Evolutionary conservation across 73 alveolate species (phyloP).

Genomic region (Loxodes magnus): DNA sequence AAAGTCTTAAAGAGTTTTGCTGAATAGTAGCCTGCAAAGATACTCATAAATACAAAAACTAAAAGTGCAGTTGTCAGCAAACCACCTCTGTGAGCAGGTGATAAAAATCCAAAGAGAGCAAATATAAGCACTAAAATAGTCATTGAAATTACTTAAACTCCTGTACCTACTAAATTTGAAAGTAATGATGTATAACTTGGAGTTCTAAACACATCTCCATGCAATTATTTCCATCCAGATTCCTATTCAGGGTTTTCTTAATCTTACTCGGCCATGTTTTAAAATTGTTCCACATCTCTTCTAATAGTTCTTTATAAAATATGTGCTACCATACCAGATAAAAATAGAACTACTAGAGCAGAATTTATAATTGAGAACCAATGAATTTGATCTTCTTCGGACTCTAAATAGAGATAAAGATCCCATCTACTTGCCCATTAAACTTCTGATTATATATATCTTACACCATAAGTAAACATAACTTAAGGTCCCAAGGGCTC

Average conservation of each 20-base stretch:
- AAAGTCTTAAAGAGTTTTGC: constrained; percentile 27
- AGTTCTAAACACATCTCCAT: constrained; percentile 6
- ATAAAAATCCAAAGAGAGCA: constrained; percentile 3
- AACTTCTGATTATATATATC: background rate
- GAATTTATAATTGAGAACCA: constrained; percentile 10
- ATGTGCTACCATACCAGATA: constrained; percentile 10
- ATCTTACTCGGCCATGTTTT: background rate
- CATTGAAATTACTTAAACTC: constrained; percentile 1
- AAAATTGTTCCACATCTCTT: background rate
- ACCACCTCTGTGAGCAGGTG: constrained; percentile 6
- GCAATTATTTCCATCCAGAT: constrained; percentile 15
- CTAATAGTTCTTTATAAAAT: constrained; percentile 7
- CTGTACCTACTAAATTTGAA: constrained; percentile 6
- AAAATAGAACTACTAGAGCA: constrained; percentile 1
- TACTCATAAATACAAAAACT: constrained; percentile 21
- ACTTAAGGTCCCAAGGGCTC: background rate
- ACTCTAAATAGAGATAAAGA: background rate
- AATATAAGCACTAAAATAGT: background rate
- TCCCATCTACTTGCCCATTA: constrained; percentile 18
- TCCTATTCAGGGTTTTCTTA: constrained; percentile 4
- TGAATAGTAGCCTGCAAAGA: constrained; percentile 20
- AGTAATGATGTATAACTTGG: background rate
- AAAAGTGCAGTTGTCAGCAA: background rate
- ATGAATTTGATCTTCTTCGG: background rate
- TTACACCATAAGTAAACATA: background rate